Evolutionary conservation across 345 rosid genomes (phyloP).

Genomic region (Litchi chinensis): DNA sequence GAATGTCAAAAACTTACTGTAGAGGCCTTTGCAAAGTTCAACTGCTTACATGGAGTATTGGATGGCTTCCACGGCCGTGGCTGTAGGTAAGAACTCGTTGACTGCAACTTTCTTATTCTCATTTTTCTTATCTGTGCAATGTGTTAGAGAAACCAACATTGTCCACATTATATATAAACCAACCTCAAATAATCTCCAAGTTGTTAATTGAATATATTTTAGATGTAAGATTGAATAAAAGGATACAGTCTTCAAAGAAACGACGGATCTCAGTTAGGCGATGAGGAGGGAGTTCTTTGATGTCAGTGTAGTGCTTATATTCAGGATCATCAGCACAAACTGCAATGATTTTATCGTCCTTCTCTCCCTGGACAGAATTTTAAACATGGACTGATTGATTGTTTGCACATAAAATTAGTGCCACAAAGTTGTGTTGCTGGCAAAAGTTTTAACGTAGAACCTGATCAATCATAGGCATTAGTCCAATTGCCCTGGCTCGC

Average conservation of each 20-base stretch:
- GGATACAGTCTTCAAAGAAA: slow-evolving; percentile 96
- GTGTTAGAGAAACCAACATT: slow-evolving; percentile 23
- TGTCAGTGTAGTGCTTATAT: slow-evolving; percentile 80
- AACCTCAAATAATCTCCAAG: neutral
- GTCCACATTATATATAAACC: too few relatives aligned
- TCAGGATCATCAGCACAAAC: slow-evolving; percentile 98
- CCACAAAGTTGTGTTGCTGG: neutral
- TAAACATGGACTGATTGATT: neutral
- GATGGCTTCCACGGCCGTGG: slow-evolving; percentile 70
- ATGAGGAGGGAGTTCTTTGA: slow-evolving; percentile 88
- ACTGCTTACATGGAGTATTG: slow-evolving; percentile 77
- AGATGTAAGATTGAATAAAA: slow-evolving; percentile 12
- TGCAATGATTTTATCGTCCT: slow-evolving; percentile 95
- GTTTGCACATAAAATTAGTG: neutral
- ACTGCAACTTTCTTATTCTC: slow-evolving; percentile 98
- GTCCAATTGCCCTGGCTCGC: slow-evolving; percentile 92
- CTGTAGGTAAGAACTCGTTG: slow-evolving; percentile 75
- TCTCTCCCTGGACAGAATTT: slow-evolving; percentile 66
- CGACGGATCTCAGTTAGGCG: slow-evolving; percentile 89
- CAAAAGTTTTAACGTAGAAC: slow-evolving; percentile 25
- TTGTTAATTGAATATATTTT: neutral
- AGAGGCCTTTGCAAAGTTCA: neutral
- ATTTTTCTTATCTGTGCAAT: slow-evolving; percentile 78
- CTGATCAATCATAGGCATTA: slow-evolving; percentile 99
- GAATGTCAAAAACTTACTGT: neutral